Percentiles rank a stretch among this genome's conserved stretches.
phyloP scores from a whole-genome alignment of 2,329 filamentous ascomycete species.

The Colletotrichum sp. region DNA sequence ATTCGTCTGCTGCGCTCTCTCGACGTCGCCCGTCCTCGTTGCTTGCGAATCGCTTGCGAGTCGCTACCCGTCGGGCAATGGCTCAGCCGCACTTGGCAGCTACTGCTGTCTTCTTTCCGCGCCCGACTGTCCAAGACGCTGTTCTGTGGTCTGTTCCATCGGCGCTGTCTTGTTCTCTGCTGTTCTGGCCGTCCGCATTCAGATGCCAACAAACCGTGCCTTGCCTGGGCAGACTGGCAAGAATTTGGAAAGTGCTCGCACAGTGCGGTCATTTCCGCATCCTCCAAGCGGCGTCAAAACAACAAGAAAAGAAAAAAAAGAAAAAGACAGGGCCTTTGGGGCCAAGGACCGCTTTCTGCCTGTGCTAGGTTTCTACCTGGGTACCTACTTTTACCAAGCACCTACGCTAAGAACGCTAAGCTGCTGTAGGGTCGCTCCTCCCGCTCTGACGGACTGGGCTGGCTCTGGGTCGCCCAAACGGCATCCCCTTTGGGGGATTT shows the following conservation, averaged over 20 bases:
- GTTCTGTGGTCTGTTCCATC: background rate
- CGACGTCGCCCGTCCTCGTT: background rate
- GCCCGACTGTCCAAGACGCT: background rate
- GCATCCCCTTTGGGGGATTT: background rate
- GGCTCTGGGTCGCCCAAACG: slow-evolving; percentile 10
- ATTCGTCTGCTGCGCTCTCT: background rate
- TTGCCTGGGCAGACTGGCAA: background rate
- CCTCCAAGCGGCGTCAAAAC: background rate
- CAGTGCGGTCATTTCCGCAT: background rate
- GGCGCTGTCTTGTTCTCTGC: background rate
- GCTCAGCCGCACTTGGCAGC: slow-evolving; percentile 9
- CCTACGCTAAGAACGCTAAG: background rate
- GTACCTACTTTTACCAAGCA: background rate
- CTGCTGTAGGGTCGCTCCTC: slow-evolving; percentile 8
- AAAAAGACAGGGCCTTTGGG: background rate
- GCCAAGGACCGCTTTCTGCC: slow-evolving; percentile 3
- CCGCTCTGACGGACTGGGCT: slow-evolving; percentile 15
- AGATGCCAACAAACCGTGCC: background rate
- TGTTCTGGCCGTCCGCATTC: slow-evolving; percentile 1
- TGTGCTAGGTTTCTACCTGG: background rate
- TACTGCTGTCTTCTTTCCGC: background rate
- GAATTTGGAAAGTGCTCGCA: background rate
- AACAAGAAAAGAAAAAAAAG: background rate
- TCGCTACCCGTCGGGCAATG: background rate
- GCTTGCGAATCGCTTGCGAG: background rate